These are phyloP conservation scores for Silene uniflora DNA, from an alignment of 148 eudicot species.

Conservation along the genomic window DNA sequence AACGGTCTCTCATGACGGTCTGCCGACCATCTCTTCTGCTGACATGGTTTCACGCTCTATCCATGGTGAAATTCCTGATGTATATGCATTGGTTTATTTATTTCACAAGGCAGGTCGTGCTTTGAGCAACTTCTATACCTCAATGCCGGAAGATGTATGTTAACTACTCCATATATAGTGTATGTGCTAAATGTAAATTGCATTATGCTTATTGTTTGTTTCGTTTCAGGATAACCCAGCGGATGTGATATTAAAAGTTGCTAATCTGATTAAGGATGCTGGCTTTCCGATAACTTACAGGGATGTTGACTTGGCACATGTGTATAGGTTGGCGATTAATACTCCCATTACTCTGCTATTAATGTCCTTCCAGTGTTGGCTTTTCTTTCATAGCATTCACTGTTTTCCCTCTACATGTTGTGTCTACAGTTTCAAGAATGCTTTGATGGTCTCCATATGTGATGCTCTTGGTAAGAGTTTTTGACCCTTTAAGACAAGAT, in stretches of 20 bases:
- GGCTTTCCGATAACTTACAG: too few species aligned
- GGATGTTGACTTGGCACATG: too few species aligned
- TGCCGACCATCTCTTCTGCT: neutral
- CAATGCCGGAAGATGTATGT: neutral
- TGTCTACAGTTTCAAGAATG: too few species aligned
- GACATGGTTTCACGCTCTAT: neutral
- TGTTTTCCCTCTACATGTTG: too few species aligned
- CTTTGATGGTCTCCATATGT: too few species aligned
- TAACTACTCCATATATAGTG: neutral
- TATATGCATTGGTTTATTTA: neutral
- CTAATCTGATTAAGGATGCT: neutral
- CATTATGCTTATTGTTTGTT: neutral
- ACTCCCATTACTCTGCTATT: too few species aligned
- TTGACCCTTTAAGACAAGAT: too few species aligned
- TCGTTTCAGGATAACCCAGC: neutral
- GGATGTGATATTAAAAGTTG: neutral
- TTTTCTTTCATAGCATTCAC: too few species aligned
- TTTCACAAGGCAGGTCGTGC: neutral
- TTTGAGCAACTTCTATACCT: neutral
- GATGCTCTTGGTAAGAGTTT: too few species aligned
- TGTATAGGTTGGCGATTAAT: too few species aligned
- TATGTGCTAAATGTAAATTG: neutral
- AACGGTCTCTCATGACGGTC: neutral
- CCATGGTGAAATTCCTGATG: neutral
- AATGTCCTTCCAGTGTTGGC: too few species aligned